Base-by-base conservation (phyloP, 73 alveolate species). In the Tetrahymena borealis region DNA sequence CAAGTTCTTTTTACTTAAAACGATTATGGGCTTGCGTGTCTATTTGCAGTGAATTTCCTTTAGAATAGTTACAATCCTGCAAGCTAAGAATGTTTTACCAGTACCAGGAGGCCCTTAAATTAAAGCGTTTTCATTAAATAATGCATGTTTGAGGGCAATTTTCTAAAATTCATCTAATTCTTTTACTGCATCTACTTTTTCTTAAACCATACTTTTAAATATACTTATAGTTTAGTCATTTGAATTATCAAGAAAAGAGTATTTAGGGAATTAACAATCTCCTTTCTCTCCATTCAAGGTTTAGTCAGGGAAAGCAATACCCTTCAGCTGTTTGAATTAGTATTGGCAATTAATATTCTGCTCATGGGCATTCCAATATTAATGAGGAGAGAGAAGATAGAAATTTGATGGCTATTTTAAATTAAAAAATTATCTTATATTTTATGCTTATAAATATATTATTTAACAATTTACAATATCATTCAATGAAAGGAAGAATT, bases 61-160 rank as follows among this genome's bases (percentile, higher is more conserved):
- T 36, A 97, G 78, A 35, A 93, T 40, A 77, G 93, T 93, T 32
- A 97, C 95, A 38, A 96, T 90, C 13, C 93, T 90, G 40, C 96
- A 95, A 11, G 98, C 99, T 32, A 97, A 95, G 90, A 92, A 96
- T 7, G 99, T 98, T 93, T 98, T 98, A 5, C 99, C 99, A 10
- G 99, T 98, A 38, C 99, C 99, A 18, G 99, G 99, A 4, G 99
- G 99, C 1, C 99, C 99, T 95, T 98, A 96, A 93, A 98, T 91
- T 78, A 98, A 78, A 39, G 98, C 98, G 35, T 60, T 60, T 60
- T 60, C 11, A 28, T 60, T 60, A 60, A 5, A 20, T 2, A 60
- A 9, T 4, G 85, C 85, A 60, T 60, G 28, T 60, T 6, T 60
- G 35, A 60, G 16, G 0, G 85, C 85, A 7, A 24, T 0, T 10